Evolutionary conservation across 2,329 filamentous ascomycete genomes (phyloP).

Genomic region (Neofusicoccum umdonicola): DNA sequence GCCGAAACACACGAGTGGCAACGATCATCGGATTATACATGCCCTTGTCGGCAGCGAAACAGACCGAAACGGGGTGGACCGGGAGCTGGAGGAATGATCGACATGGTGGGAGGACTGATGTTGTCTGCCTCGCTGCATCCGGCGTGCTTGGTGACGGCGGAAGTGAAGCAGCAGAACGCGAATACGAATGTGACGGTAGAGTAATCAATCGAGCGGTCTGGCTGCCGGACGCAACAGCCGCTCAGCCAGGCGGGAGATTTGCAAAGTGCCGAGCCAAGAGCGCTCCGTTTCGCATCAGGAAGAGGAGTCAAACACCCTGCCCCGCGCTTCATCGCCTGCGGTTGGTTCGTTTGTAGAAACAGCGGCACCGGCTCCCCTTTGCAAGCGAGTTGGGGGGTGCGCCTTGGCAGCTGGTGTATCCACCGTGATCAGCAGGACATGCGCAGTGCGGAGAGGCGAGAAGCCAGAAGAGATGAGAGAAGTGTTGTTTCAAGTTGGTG

Average conservation of each 20-base stretch:
- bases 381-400: not conserved
- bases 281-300: not conserved
- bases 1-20: not conserved
- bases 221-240: not conserved
- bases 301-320: not conserved
- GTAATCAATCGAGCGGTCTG: too few species aligned
- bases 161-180: too few species aligned
- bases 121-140: not conserved
- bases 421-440: not conserved
- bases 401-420: too few species aligned
- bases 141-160: too few species aligned
- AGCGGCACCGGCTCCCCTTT: not conserved
- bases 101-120: not conserved
- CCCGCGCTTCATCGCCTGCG: not conserved
- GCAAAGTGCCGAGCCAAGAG: not conserved
- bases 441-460: not conserved
- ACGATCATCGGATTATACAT: not conserved
- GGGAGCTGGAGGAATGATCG: not conserved
- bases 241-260: not conserved
- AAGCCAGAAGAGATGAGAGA: not conserved
- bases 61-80: not conserved
- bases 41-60: not conserved
- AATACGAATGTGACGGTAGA: too few species aligned
- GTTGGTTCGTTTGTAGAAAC: not conserved
- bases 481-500: not conserved